Conservation (phyloP, 345 rosid genomes). For the Lagerstroemia speciosa region DNA sequence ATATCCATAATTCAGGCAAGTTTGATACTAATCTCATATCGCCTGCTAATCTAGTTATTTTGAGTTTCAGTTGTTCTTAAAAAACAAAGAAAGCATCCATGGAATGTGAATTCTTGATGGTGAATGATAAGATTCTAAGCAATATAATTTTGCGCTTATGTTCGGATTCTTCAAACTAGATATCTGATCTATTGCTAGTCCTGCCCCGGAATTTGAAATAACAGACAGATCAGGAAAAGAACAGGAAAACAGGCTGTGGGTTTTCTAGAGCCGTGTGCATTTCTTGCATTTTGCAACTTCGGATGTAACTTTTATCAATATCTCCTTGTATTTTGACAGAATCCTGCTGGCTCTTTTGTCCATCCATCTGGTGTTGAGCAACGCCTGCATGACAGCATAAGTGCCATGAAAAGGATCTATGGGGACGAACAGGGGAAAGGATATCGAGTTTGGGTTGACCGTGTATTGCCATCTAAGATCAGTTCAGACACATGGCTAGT, state of each 20-base stretch:
- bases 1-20: no score
- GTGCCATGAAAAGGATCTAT: slow-evolving; percentile 36
- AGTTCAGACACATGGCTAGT: slow-evolving; percentile 58
- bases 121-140: no score
- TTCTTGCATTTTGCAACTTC: background rate
- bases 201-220: no score
- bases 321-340: slow-evolving; percentile 32
- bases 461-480: slow-evolving; percentile 43
- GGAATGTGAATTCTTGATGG: no score
- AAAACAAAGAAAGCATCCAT: no score
- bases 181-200: no score
- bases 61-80: no score
- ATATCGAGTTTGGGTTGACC: slow-evolving; percentile 81
- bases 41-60: no score
- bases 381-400: slow-evolving; percentile 43
- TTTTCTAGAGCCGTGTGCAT: background rate
- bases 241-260: background rate
- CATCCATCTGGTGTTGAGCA: slow-evolving; percentile 72
- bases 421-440: slow-evolving; percentile 76
- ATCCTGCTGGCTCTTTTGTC: slow-evolving; percentile 43
- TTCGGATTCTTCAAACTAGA: no score
- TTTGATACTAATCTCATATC: no score
- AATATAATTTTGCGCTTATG: no score
- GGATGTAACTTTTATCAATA: background rate
- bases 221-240: no score